A percentile compares a stretch with the other conserved stretches of the same genome.
phyloP scores from a whole-genome alignment of 2,329 filamentous ascomycete genomes.

The Pyrenophora tritici-repentis region DNA sequence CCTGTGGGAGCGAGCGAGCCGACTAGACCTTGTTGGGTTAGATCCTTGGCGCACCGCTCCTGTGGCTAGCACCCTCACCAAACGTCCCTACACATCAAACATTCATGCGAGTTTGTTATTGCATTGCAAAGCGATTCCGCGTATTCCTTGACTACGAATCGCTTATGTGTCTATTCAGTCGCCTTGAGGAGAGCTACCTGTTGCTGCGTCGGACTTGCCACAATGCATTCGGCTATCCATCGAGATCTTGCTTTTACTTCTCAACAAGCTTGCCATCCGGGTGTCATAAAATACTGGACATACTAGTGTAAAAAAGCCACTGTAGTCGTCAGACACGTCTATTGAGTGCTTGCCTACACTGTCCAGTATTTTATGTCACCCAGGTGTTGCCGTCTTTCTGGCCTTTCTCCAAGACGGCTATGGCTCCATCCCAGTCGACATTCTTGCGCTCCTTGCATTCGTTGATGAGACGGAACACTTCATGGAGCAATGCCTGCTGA shows the following conservation, averaged over 20 bases:
- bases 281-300: too few species aligned
- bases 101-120: neutral
- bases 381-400: neutral
- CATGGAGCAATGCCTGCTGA: neutral
- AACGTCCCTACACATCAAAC: neutral
- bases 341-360: too few species aligned
- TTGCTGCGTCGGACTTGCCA: neutral
- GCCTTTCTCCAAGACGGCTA: neutral
- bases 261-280: neutral
- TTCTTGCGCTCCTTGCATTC: neutral
- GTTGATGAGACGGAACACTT: slow-evolving; percentile 1
- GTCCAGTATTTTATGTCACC: too few species aligned
- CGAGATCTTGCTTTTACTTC: neutral
- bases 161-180: neutral
- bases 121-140: neutral
- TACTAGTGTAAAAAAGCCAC: too few species aligned
- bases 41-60: slow-evolving; percentile 17
- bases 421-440: neutral
- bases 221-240: neutral
- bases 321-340: too few species aligned
- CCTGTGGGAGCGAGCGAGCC: slow-evolving; percentile 22
- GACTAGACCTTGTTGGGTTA: slow-evolving; percentile 15
- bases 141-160: neutral
- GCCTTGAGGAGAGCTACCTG: neutral
- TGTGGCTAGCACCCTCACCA: slow-evolving; percentile 9